A percentile compares a stretch with the other conserved stretches of the same genome.
Conservation (phyloP, 2,329 filamentous ascomycete genomes). For the Penicillium capsulatum region DNA sequence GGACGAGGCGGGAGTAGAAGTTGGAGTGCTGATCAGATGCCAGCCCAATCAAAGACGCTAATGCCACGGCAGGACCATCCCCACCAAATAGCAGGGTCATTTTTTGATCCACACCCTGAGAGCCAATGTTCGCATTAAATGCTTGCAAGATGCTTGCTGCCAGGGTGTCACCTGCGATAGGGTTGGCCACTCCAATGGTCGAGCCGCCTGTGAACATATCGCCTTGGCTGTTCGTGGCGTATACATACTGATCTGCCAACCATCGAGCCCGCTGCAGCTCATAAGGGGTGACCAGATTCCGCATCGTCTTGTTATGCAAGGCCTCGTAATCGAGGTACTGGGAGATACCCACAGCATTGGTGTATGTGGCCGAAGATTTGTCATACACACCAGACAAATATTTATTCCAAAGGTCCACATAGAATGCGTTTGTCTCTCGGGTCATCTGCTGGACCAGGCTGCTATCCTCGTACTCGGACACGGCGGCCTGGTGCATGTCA, state of each 20-base stretch:
- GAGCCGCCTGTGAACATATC: slow-evolving; percentile 25
- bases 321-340: slow-evolving; percentile 55
- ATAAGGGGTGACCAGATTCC: slow-evolving; percentile 26
- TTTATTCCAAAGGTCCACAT: slow-evolving; percentile 42
- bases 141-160: slow-evolving; percentile 37
- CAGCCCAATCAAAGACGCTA: slow-evolving; percentile 47
- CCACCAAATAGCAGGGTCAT: slow-evolving; percentile 50
- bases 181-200: slow-evolving; percentile 29
- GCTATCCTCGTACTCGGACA: slow-evolving; percentile 41
- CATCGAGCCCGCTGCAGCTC: slow-evolving; percentile 39
- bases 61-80: slow-evolving; percentile 48
- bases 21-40: slow-evolving; percentile 35
- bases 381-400: slow-evolving; percentile 44
- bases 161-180: slow-evolving; percentile 44
- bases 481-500: slow-evolving; percentile 34
- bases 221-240: slow-evolving; percentile 46
- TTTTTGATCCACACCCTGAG: slow-evolving; percentile 38
- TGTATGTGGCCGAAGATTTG: slow-evolving; percentile 43
- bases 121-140: slow-evolving; percentile 38
- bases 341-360: slow-evolving; percentile 52
- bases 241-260: slow-evolving; percentile 50
- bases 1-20: slow-evolving; percentile 49
- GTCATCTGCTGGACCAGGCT: slow-evolving; percentile 40
- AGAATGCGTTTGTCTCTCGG: slow-evolving; percentile 42
- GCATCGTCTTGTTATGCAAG: slow-evolving; percentile 48